Base-by-base conservation (phyloP, 768 basidiomycete genomes). In the Suillus cothurnatus region DNA sequence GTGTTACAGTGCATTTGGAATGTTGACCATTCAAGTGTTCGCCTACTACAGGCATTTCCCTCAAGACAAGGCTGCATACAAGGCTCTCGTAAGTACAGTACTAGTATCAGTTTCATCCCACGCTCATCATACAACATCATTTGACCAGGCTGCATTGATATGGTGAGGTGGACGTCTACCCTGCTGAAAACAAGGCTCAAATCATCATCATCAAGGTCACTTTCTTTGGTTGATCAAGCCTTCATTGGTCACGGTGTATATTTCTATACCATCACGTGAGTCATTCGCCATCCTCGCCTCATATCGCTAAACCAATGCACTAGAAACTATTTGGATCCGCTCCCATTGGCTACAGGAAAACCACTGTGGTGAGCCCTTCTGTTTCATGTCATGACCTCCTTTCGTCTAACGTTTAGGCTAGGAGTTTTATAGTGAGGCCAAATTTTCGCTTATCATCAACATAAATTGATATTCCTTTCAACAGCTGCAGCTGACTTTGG, bases 11-110 rank as follows among this genome's bases (percentile, higher is more conserved):
- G 61, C 78, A 11, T 88, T 84, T 72, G 88, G 88, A 23, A 78
- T 88, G 36, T 77, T 88, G 53, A 69, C 81, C 53, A 77, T 85
- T 21, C 88, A 89, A 72, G 76, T 81, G 8, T 84, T 82, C 72
- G 77, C 78, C 34, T 90, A 90, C 68, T 86, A 85, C 71, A 74
- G 76, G 66, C 79, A 81, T 56, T 90, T 85, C 75, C 83, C 83
- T 64, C 77, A 78, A 39, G 89, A 90, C 74, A 82, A 80, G 63
- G 36, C 69, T 19, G 71, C 80, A 28, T 85, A 86, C 71, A 89
- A 86, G 72, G 63, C 72, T 60, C 68, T 84, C 65, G 88, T 89
- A 70, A 73, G 87, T 79, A 26, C 63, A 6, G 21, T 17, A 12
- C 52, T 26, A 31, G 8, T 47, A 31, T 39, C 23, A 19, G 11